Conservation (phyloP, 495 filamentous ascomycete species). For the Talaromyces stipitatus region DNA sequence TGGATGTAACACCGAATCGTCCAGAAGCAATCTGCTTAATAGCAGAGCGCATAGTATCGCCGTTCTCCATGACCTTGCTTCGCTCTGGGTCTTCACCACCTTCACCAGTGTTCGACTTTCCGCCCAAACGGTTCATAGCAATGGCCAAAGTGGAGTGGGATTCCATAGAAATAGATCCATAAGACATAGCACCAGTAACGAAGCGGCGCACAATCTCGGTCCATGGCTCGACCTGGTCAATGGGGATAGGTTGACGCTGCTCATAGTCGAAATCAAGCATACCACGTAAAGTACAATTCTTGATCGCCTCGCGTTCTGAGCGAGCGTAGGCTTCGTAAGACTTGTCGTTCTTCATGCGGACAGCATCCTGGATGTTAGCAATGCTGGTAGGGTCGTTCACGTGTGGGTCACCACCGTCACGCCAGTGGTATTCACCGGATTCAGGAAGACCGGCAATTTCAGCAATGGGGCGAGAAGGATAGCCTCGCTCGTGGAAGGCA, state of each 20-base stretch:
- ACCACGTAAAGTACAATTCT: conserved; percentile 92
- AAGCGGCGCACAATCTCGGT: conserved; percentile 97
- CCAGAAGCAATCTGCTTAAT: conserved; percentile 99
- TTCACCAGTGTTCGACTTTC: conserved; percentile 98
- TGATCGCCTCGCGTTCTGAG: conserved; percentile 94
- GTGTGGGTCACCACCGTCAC: conserved; percentile 96
- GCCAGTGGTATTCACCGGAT: conserved; percentile 98
- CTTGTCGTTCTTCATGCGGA: conserved; percentile 98
- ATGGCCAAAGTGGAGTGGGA: conserved; percentile 95
- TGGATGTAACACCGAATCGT: conserved; percentile 94
- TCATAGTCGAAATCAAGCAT: conserved; percentile 98
- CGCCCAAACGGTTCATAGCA: conserved; percentile 95
- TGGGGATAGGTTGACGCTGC: conserved; percentile 74
- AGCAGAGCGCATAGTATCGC: conserved; percentile 95
- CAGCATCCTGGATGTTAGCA: conserved; percentile 97
- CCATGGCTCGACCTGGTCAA: conserved; percentile 98
- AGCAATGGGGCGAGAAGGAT: conserved; percentile 72
- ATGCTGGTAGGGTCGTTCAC: conserved; percentile 94
- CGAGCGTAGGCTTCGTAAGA: conserved; percentile 97
- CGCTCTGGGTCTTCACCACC: conserved; percentile 96
- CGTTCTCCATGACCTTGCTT: conserved; percentile 78
- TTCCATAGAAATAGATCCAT: conserved; percentile 99
- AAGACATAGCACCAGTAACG: conserved; percentile 99
- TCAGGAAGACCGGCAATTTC: conserved; percentile 81
- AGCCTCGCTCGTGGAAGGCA: conserved; percentile 93